Evolutionary conservation across 2,329 filamentous ascomycete genomes (phyloP).

Genomic region (Hypoxylon sp.): DNA sequence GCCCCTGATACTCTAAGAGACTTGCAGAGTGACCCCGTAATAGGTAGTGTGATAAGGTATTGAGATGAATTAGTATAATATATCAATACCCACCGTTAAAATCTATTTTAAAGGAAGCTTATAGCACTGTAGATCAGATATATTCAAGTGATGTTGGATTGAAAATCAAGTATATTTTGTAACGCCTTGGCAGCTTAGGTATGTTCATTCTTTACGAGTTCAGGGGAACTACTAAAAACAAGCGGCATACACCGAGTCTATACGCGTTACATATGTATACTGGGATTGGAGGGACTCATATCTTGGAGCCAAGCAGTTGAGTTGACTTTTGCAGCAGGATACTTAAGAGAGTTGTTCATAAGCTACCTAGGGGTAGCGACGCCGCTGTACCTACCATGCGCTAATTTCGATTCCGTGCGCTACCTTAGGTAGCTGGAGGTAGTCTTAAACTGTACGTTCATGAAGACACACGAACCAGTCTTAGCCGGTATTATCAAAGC

Average conservation of each 20-base stretch:
- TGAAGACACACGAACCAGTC: conserved; percentile 62
- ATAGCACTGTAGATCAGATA: neutral
- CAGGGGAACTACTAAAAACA: conserved; percentile 57
- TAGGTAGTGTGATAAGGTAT: neutral
- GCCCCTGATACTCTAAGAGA: neutral
- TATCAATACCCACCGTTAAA: neutral
- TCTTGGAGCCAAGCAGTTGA: too few species aligned
- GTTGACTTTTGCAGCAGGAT: too few species aligned
- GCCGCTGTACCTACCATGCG: conserved; percentile 62
- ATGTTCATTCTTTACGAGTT: conserved; percentile 41
- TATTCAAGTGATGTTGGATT: too few species aligned
- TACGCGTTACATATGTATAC: conserved; percentile 71
- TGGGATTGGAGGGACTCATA: too few species aligned
- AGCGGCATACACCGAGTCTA: conserved; percentile 53
- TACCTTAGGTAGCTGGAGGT: too few species aligned
- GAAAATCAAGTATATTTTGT: too few species aligned
- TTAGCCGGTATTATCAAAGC: conserved; percentile 60
- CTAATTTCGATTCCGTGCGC: conserved; percentile 68
- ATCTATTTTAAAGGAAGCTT: neutral
- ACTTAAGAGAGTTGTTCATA: conserved; percentile 1
- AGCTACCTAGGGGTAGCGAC: neutral
- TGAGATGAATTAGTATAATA: neutral
- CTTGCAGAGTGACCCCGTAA: neutral
- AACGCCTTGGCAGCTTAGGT: too few species aligned
- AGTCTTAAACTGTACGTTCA: conserved; percentile 73